Base-by-base conservation (phyloP, 345 rosid genomes). In the Tarenaya hassleriana region DNA sequence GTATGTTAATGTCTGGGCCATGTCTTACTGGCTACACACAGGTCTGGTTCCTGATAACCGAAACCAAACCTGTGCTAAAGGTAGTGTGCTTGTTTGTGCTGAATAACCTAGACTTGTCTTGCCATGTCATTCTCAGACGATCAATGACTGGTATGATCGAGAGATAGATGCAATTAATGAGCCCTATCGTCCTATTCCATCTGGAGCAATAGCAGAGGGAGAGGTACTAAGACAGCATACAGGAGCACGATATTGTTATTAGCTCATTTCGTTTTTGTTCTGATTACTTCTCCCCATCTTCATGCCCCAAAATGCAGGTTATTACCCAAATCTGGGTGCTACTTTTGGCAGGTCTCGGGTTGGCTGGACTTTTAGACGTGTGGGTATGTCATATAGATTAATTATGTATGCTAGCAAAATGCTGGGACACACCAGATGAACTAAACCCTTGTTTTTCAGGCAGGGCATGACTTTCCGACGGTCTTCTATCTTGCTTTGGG, bases 1-100 rank as follows among this genome's bases (percentile, higher is more conserved):
- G 98, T 78, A 92, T 92, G 95, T 47, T 83, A 1, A 88, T 92
- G 98, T 83, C 96, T 47, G 98, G 98, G 32, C 98, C 98, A 5
- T 81, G 78, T 73, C 95, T 92, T 50, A 85, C 98, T 14, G 96
- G 96, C 66, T 92, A 92, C 66, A 92, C 98, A 13, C 95, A 92
- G 88, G 98, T 88, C 60, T 44, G 37, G 46, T 52, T 50, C 55
- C 53, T 5, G 31, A 19, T 40, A 29, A 42, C 42, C 14, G 46
- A 43, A 12, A 37, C 1, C 46, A 31, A 39, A 58, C 7, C 34
- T 45, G 13, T 46, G 14, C 21, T 33, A 27, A 15, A 37, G 40
- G 24, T 66, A 16, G 10, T 55, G 21, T 51, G 56, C 60, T 56
- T 65, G 21, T 29, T 62, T 20, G 38, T 41, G 50, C 34, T 15